phyloP scores from a whole-genome alignment of 2,329 filamentous ascomycete species.

The Ceratocystis lukuohia region DNA sequence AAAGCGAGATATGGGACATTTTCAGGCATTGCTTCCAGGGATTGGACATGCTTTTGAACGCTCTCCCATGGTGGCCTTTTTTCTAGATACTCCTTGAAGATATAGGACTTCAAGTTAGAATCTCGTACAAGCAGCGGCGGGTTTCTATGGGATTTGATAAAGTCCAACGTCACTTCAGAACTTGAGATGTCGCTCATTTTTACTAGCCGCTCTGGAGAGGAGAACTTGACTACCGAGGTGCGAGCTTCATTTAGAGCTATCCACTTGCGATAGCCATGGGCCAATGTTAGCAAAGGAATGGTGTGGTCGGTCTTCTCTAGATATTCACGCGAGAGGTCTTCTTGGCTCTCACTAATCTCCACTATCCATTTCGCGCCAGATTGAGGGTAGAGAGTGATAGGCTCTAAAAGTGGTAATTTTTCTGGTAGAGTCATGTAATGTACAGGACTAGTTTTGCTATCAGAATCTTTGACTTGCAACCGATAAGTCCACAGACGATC shows the following conservation, averaged over 20 bases:
- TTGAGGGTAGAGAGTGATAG: slow-evolving; percentile 32
- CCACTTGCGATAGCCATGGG: slow-evolving; percentile 11
- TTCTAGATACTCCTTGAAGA: slow-evolving; percentile 31
- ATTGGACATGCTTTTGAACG: slow-evolving; percentile 29
- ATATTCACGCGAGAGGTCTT: slow-evolving; percentile 6
- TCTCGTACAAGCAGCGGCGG: slow-evolving; percentile 21
- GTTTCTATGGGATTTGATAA: slow-evolving; percentile 24
- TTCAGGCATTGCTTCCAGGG: slow-evolving; percentile 30
- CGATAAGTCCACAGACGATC: slow-evolving; percentile 23
- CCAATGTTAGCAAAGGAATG: slow-evolving; percentile 7
- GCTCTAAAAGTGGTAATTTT: slow-evolving; percentile 28
- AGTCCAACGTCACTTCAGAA: not conserved
- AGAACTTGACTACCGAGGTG: slow-evolving; percentile 4
- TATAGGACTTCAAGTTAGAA: slow-evolving; percentile 27
- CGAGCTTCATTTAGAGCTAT: not conserved
- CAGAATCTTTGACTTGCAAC: slow-evolving; percentile 28
- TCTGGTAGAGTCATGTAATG: slow-evolving; percentile 35
- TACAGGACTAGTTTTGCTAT: slow-evolving; percentile 25
- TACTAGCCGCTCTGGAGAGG: not conserved
- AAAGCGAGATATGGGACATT: slow-evolving; percentile 39
- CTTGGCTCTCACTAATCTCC: slow-evolving; percentile 22
- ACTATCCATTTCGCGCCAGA: slow-evolving; percentile 28
- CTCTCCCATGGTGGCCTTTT: slow-evolving; percentile 32
- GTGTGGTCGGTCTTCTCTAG: slow-evolving; percentile 25
- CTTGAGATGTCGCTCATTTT: slow-evolving; percentile 9